Evolutionary conservation across 192 early-diverging fungal genomes (phyloP).

Genomic region (Oehlia diaphana): DNA sequence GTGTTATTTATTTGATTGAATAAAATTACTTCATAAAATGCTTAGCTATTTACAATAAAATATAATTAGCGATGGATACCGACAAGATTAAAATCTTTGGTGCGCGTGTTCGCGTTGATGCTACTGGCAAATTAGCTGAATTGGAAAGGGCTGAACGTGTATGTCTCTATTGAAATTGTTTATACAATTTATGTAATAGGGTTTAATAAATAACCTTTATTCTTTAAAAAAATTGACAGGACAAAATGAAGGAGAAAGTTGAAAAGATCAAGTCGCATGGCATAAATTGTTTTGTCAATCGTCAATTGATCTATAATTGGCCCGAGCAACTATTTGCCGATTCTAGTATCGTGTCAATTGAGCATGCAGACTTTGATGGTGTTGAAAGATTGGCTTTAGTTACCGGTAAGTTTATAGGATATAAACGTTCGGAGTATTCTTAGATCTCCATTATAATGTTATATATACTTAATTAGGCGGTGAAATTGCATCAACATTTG

Average conservation of each 20-base stretch:
- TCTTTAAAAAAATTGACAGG: constrained; percentile 33
- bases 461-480: constrained; percentile 53
- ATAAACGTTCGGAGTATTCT: not conserved
- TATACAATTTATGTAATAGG: not conserved
- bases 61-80: constrained; percentile 90
- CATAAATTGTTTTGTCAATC: constrained; percentile 99
- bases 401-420: constrained; percentile 52
- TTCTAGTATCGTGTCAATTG: constrained; percentile 92
- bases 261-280: constrained; percentile 97
- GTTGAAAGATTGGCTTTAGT: constrained; percentile 96
- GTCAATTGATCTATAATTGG: constrained; percentile 99
- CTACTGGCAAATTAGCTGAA: constrained; percentile 96
- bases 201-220: not conserved
- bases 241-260: constrained; percentile 99
- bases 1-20: constrained; percentile 20
- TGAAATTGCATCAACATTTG: constrained; percentile 98
- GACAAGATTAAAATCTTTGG: constrained; percentile 99
- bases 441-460: not conserved
- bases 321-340: constrained; percentile 99
- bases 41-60: not conserved
- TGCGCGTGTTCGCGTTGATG: constrained; percentile 93
- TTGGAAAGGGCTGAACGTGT: constrained; percentile 93
- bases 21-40: not conserved
- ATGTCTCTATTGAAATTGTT: not conserved
- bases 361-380: constrained; percentile 99